Conservation (phyloP, 805 yeast species). For the Cyberlindnera maritima region DNA sequence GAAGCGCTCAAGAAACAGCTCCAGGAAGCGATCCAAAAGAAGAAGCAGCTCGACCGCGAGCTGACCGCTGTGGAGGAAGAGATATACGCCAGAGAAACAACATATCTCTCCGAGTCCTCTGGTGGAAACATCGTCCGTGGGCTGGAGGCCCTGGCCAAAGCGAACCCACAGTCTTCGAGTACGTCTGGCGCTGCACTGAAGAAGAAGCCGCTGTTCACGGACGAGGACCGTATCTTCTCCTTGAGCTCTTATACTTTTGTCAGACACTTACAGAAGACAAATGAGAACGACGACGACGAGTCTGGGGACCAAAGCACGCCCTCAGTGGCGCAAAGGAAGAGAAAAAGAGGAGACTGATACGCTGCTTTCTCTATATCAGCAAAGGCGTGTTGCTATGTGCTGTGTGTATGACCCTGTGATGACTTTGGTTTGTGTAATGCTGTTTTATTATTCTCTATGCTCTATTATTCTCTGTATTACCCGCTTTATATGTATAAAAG, state of each 20-base stretch:
- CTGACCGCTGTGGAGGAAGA: conserved; percentile 68
- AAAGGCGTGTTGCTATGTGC: neutral
- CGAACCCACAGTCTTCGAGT: conserved; percentile 28
- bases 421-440: too few species aligned
- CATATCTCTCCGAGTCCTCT: conserved; percentile 68
- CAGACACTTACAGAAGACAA: conserved; percentile 54
- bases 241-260: conserved; percentile 69
- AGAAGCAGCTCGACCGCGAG: conserved; percentile 62
- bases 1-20: conserved; percentile 64
- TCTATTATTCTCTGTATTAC: too few species aligned
- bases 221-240: conserved; percentile 80
- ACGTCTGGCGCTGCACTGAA: conserved; percentile 15
- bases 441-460: too few species aligned
- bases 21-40: conserved; percentile 57
- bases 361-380: too few species aligned
- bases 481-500: too few species aligned
- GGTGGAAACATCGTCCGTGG: conserved; percentile 87
- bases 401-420: neutral
- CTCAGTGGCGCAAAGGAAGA: conserved; percentile 5
- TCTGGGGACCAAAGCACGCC: conserved; percentile 23
- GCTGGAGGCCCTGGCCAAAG: conserved; percentile 70
- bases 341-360: conserved; percentile 16
- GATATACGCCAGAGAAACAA: conserved; percentile 74
- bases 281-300: conserved; percentile 32
- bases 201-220: conserved; percentile 51